These are phyloP conservation scores for Penicillium desertorum DNA, from an alignment of 495 filamentous ascomycete species.

Conservation along the genomic window DNA sequence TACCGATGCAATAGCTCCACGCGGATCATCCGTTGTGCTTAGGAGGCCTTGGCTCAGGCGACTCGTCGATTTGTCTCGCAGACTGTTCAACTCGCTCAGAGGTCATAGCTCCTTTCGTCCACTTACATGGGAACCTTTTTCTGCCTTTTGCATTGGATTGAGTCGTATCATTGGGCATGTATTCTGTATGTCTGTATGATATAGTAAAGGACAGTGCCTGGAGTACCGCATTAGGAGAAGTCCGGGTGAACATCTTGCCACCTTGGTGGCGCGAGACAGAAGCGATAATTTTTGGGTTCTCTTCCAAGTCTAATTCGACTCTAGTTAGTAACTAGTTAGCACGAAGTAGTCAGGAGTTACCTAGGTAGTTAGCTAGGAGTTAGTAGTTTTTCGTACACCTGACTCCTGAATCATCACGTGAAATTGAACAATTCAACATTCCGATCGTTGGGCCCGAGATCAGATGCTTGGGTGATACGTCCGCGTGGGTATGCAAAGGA, in stretches of 20 bases:
- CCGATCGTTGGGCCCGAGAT: conserved; percentile 22
- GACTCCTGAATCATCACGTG: not conserved
- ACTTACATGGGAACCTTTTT: not conserved
- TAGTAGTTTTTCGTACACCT: not conserved
- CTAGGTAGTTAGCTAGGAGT: not conserved
- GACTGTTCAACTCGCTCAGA: conserved; percentile 11
- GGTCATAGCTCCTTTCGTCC: conserved; percentile 11
- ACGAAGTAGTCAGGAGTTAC: not conserved
- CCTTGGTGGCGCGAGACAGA: conserved; percentile 4
- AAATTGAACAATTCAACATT: conserved; percentile 4
- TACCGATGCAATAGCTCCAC: conserved; percentile 14
- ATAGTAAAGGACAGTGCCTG: not conserved
- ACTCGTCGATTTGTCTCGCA: conserved; percentile 16
- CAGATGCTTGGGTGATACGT: not conserved
- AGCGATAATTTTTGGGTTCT: not conserved
- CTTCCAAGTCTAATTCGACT: not conserved
- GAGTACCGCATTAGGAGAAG: conserved; percentile 1
- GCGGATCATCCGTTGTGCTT: conserved; percentile 15
- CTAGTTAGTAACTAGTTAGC: not conserved
- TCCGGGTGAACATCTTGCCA: conserved; percentile 13
- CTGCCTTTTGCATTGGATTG: not conserved
- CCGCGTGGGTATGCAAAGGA: conserved; percentile 3
- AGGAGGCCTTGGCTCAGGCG: conserved; percentile 13
- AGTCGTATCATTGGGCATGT: not conserved
- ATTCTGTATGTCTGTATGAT: not conserved